A percentile compares a stretch with the other conserved stretches of the same genome.
Conservation (phyloP, 176 grass and related monocot species). For the Rhipidocladum racemiflorum region DNA sequence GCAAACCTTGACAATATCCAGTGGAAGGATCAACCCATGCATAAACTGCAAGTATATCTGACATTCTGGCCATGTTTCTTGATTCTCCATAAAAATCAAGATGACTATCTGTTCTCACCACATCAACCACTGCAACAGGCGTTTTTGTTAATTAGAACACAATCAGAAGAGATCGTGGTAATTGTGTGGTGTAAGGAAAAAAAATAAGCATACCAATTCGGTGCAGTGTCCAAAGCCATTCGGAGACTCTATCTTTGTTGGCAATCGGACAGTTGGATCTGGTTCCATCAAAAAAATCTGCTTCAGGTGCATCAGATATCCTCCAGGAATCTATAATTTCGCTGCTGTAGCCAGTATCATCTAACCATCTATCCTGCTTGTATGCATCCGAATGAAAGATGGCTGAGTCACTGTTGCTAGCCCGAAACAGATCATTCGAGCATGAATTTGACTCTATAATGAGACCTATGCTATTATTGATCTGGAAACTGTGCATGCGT, state of each 20-base stretch:
- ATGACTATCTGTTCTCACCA: conserved; percentile 95
- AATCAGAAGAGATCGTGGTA: conserved; percentile 4
- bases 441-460: conserved; percentile 79
- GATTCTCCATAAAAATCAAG: conserved; percentile 95
- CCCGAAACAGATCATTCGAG: conserved; percentile 43
- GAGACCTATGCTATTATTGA: conserved; percentile 91
- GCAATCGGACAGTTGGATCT: conserved; percentile 36
- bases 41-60: conserved; percentile 99
- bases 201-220: conserved; percentile 71
- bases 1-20: conserved; percentile 95
- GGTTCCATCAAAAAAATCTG: conserved; percentile 51
- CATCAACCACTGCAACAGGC: conserved; percentile 83
- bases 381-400: conserved; percentile 46
- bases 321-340: conserved; percentile 62
- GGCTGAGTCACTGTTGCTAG: conserved; percentile 54
- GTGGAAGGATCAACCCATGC: conserved; percentile 98
- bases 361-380: conserved; percentile 56
- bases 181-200: not conserved
- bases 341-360: conserved; percentile 45
- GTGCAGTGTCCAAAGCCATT: conserved; percentile 97
- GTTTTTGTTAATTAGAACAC: conserved; percentile 24
- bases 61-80: conserved; percentile 99
- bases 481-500: conserved; percentile 88
- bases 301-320: conserved; percentile 66
- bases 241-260: conserved; percentile 79